A percentile compares a stretch with the other conserved stretches of the same genome.
Evolutionary conservation across 1,139 yeast genomes (phyloP).

Genomic region (Lodderomyces parapsilosis): DNA sequence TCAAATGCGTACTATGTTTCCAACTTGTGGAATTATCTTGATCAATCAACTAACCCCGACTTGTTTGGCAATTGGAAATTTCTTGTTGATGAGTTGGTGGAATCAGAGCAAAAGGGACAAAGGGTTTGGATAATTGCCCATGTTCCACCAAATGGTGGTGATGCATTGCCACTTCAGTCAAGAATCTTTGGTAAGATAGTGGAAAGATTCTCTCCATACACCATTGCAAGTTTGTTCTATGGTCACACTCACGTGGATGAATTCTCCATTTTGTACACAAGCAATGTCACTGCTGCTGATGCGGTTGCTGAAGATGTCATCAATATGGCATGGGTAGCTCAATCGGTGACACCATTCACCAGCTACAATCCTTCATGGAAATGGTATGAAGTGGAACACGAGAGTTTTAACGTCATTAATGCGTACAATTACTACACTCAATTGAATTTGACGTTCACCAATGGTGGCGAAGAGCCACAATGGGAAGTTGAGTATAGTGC

Average conservation of each 20-base stretch:
- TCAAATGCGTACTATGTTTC: conserved; percentile 65
- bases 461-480: conserved; percentile 49
- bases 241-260: conserved; percentile 79
- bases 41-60: conserved; percentile 53
- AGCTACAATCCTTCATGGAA: conserved; percentile 70
- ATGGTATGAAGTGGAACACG: conserved; percentile 65
- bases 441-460: conserved; percentile 50
- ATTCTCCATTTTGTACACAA: conserved; percentile 54
- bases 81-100: conserved; percentile 58
- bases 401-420: conserved; percentile 61
- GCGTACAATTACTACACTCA: conserved; percentile 55
- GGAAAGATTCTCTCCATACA: conserved; percentile 65
- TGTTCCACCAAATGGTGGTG: conserved; percentile 55
- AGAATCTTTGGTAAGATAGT: conserved; percentile 55
- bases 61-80: conserved; percentile 64
- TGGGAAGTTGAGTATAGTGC: conserved; percentile 59
- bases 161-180: conserved; percentile 61
- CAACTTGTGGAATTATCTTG: conserved; percentile 63
- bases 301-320: conserved; percentile 42
- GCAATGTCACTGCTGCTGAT: conserved; percentile 27
- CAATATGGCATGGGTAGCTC: conserved; percentile 64
- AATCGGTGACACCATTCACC: conserved; percentile 63
- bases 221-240: conserved; percentile 66
- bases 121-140: conserved; percentile 74
- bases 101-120: conserved; percentile 54